These are phyloP conservation scores for Diaporthe caulivora DNA, from an alignment of 2,329 filamentous ascomycete genomes.

Conservation along the genomic window DNA sequence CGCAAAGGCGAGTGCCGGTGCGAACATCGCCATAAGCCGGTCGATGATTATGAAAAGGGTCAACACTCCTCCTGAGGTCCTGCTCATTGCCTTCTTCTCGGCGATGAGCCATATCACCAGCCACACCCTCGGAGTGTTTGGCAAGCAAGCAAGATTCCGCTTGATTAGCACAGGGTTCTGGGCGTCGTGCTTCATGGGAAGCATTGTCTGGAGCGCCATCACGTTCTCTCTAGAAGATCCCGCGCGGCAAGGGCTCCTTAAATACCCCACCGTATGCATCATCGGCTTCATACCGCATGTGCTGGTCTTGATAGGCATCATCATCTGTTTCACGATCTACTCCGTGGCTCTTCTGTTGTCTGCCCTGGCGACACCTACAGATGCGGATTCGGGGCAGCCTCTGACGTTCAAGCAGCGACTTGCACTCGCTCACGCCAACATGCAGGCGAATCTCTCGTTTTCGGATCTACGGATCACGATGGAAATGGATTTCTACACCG, in stretches of 20 bases:
- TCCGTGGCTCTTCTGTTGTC: conserved; percentile 80
- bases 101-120: conserved; percentile 90
- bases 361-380: conserved; percentile 73
- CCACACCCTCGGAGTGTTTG: conserved; percentile 83
- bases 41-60: conserved; percentile 81
- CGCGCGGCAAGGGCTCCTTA: conserved; percentile 74
- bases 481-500: conserved; percentile 96
- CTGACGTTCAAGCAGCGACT: conserved; percentile 71
- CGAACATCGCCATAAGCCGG: conserved; percentile 65
- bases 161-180: conserved; percentile 89
- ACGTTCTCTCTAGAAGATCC: conserved; percentile 73
- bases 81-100: conserved; percentile 89
- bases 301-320: conserved; percentile 84
- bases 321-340: conserved; percentile 83
- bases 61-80: conserved; percentile 90
- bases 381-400: conserved; percentile 48
- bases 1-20: conserved; percentile 51
- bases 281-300: conserved; percentile 95
- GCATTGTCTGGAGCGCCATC: conserved; percentile 82
- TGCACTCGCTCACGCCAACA: conserved; percentile 81
- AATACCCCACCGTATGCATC: conserved; percentile 94
- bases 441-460: conserved; percentile 91
- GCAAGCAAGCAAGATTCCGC: conserved; percentile 83
- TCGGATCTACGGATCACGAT: conserved; percentile 83
- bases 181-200: conserved; percentile 90